A percentile compares a stretch with the other conserved stretches of the same genome.
phyloP scores from a whole-genome alignment of 2,329 filamentous ascomycete species.

The Epichloe sp. region DNA sequence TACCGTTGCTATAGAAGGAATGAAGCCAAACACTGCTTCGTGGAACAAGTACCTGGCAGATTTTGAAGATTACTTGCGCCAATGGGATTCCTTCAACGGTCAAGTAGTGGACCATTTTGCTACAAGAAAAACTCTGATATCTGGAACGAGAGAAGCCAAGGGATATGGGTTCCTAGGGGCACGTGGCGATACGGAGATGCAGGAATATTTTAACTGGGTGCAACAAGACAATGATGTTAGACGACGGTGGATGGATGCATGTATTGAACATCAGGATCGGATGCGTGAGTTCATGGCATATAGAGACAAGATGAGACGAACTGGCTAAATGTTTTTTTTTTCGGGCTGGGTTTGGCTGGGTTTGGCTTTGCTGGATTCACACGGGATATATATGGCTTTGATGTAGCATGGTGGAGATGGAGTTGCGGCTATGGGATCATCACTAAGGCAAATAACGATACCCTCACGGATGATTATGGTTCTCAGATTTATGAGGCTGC shows the following conservation, averaged over 20 bases:
- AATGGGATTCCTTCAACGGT: conserved; percentile 36
- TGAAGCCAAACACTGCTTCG: conserved; percentile 27
- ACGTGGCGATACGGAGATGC: conserved; percentile 31
- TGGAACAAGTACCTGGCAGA: conserved; percentile 40
- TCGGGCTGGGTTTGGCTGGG: background rate
- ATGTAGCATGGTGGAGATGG: background rate
- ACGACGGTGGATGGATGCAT: conserved; percentile 45
- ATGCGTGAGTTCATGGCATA: conserved; percentile 44
- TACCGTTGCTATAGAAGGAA: conserved; percentile 26
- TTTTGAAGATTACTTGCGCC: conserved; percentile 40
- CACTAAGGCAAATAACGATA: background rate
- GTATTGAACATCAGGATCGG: conserved; percentile 44
- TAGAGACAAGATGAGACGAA: conserved; percentile 27
- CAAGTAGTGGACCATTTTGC: conserved; percentile 43
- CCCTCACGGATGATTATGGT: background rate
- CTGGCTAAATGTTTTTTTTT: conserved; percentile 1
- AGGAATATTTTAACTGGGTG: conserved; percentile 45
- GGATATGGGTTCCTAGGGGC: conserved; percentile 32
- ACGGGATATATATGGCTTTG: background rate
- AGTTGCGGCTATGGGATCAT: background rate
- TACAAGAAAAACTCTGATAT: conserved; percentile 33
- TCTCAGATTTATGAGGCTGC: background rate
- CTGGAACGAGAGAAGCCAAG: conserved; percentile 24
- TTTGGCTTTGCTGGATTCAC: background rate
- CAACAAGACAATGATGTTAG: conserved; percentile 53